These are phyloP conservation scores for Podaxis sp. DNA, from an alignment of 768 basidiomycete genomes.

Conservation along the genomic window DNA sequence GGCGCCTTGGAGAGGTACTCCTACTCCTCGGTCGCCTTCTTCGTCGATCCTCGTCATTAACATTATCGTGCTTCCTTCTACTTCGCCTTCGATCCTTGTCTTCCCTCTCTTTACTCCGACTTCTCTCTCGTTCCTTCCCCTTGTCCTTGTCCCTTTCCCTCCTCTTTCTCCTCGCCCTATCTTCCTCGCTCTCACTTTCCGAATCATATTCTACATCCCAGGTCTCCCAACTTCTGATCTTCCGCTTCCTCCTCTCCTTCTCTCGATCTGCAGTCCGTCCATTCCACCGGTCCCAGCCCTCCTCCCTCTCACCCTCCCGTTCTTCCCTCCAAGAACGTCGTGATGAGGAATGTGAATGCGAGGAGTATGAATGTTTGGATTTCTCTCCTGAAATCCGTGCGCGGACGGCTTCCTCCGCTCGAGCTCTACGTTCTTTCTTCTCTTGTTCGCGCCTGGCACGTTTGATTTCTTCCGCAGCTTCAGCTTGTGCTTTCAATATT, in stretches of 20 bases:
- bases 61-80: constrained; percentile 18
- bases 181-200: constrained; percentile 23
- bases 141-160: constrained; percentile 19
- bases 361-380: not conserved
- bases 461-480: constrained; percentile 73
- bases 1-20: constrained; percentile 9
- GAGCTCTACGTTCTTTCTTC: constrained; percentile 53
- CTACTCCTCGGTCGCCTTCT: constrained; percentile 13
- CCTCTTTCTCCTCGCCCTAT: constrained; percentile 21
- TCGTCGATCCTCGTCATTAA: constrained; percentile 24
- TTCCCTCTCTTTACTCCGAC: constrained; percentile 23
- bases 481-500: constrained; percentile 69
- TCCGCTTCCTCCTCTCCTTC: constrained; percentile 35
- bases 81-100: constrained; percentile 20
- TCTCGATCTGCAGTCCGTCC: constrained; percentile 40
- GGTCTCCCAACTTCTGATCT: constrained; percentile 47
- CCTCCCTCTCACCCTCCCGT: constrained; percentile 25
- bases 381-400: constrained; percentile 4
- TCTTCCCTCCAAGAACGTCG: constrained; percentile 15
- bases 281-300: constrained; percentile 53
- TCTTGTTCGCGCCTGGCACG: constrained; percentile 65
- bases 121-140: constrained; percentile 23
- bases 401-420: constrained; percentile 75
- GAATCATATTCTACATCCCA: constrained; percentile 38
- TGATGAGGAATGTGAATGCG: not conserved